Conservation (phyloP, 2,329 filamentous ascomycete genomes). For the Cordyceps militaris region DNA sequence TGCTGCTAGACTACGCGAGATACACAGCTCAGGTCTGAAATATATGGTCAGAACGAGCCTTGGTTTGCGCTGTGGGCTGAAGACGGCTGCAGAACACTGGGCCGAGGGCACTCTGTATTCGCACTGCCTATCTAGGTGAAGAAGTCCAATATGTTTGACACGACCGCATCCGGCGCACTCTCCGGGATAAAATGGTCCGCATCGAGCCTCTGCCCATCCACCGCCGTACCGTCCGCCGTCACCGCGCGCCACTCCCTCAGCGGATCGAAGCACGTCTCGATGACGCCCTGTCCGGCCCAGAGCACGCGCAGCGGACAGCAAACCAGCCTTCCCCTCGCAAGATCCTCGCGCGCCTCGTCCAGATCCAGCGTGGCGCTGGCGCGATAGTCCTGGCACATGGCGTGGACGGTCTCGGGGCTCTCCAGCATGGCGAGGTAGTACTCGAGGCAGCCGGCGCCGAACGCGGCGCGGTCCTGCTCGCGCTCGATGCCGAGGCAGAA, state of each 20-base stretch:
- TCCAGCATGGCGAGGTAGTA: constrained; percentile 36
- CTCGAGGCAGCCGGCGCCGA: constrained; percentile 28
- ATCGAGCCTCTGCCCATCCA: constrained; percentile 31
- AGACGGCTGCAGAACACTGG: no score
- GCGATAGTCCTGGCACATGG: constrained; percentile 49
- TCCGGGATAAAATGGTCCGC: constrained; percentile 39
- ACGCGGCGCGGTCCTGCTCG: constrained; percentile 26
- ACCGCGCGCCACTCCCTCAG: constrained; percentile 39
- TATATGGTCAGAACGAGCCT: no score
- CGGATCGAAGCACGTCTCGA: constrained; percentile 38
- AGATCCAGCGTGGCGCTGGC: constrained; percentile 41
- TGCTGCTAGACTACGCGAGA: no score
- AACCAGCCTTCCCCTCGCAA: constrained; percentile 32
- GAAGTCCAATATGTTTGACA: constrained; percentile 1
- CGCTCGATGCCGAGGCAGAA: constrained; percentile 35
- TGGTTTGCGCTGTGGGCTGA: no score
- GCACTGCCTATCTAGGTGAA: not conserved
- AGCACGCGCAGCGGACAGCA: constrained; percentile 35
- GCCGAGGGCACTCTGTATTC: not conserved
- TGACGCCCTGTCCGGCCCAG: constrained; percentile 36
- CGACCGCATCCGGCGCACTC: constrained; percentile 31
- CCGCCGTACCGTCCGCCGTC: constrained; percentile 20
- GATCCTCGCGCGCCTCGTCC: constrained; percentile 36
- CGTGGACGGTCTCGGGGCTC: constrained; percentile 36
- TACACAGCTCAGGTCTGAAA: not conserved